Evolutionary conservation across 306 rosid species (phyloP).

Genomic region (Rosa chinensis): DNA sequence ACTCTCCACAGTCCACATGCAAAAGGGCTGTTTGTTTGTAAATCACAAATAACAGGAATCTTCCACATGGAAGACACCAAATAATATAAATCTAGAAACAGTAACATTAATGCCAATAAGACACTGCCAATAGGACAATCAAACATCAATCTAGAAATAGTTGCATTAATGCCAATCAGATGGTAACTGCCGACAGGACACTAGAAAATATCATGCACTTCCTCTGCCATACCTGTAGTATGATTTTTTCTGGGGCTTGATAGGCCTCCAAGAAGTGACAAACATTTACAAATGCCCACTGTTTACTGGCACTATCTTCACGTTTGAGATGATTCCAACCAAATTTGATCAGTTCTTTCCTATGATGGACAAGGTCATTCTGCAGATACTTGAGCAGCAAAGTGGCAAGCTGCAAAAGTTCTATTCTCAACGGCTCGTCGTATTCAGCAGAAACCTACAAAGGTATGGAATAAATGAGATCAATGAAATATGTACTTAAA

Average conservation of each 20-base stretch:
- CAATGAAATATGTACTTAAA: not conserved
- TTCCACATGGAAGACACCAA: not conserved
- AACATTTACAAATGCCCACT: conserved; percentile 99
- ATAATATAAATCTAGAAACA: not conserved
- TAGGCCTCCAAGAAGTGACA: conserved; percentile 99
- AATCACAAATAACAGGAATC: not conserved
- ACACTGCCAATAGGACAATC: not conserved
- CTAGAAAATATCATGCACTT: not conserved
- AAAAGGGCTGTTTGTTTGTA: not conserved
- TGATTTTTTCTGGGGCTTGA: conserved; percentile 99
- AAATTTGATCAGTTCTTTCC: conserved; percentile 96
- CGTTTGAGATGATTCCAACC: conserved; percentile 99
- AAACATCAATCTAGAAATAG: not conserved
- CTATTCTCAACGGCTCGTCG: conserved; percentile 93
- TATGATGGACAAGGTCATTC: conserved; percentile 91
- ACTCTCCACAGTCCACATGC: not conserved
- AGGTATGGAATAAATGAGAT: not conserved
- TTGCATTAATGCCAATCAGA: not conserved
- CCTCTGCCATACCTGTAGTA: conserved; percentile 69
- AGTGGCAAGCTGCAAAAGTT: conserved; percentile 95
- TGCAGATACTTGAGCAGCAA: conserved; percentile 97
- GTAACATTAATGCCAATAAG: not conserved
- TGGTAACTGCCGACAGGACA: not conserved
- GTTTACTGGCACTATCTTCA: conserved; percentile 99
- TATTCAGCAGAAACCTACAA: conserved; percentile 95